Evolutionary conservation across 1,139 yeast species (phyloP).

Genomic region (Lizanozyma gosingica): DNA sequence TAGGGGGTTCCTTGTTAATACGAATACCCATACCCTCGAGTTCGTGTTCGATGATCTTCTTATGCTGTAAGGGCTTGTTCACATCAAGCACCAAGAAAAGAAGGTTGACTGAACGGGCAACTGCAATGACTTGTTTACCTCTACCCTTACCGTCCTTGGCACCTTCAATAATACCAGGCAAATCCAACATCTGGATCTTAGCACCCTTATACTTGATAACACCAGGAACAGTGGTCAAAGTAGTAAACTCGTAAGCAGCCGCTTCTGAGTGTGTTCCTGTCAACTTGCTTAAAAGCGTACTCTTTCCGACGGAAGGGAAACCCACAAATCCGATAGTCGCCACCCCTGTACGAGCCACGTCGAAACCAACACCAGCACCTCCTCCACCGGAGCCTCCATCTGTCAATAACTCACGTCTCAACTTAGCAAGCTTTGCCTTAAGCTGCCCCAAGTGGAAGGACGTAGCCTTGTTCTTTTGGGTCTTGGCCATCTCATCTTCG

Average conservation of each 20-base stretch:
- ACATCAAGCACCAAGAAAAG: slow-evolving; percentile 92
- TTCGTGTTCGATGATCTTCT: slow-evolving; percentile 87
- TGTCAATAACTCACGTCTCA: slow-evolving; percentile 82
- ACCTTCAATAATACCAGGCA: slow-evolving; percentile 98
- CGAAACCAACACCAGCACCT: slow-evolving; percentile 88
- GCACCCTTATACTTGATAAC: slow-evolving; percentile 94
- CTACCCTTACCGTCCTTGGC: slow-evolving; percentile 99
- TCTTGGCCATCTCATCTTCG: slow-evolving; percentile 92
- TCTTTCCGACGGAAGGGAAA: slow-evolving; percentile 97
- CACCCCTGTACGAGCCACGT: slow-evolving; percentile 95
- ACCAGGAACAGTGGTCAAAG: slow-evolving; percentile 96
- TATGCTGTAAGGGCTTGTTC: slow-evolving; percentile 90
- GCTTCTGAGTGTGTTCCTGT: slow-evolving; percentile 97
- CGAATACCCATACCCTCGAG: slow-evolving; percentile 96
- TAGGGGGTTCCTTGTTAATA: slow-evolving; percentile 86
- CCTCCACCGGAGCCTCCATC: slow-evolving; percentile 79
- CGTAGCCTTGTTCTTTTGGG: slow-evolving; percentile 94
- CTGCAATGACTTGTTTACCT: slow-evolving; percentile 98
- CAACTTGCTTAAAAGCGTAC: slow-evolving; percentile 73
- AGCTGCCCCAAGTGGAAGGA: slow-evolving; percentile 94
- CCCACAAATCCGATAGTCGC: slow-evolving; percentile 97
- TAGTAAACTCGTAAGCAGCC: slow-evolving; percentile 95
- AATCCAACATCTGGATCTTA: slow-evolving; percentile 92
- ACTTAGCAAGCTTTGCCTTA: slow-evolving; percentile 91
- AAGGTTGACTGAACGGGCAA: slow-evolving; percentile 90